Conservation (phyloP, 495 filamentous ascomycete genomes). For the Daldinia vernicosa region DNA sequence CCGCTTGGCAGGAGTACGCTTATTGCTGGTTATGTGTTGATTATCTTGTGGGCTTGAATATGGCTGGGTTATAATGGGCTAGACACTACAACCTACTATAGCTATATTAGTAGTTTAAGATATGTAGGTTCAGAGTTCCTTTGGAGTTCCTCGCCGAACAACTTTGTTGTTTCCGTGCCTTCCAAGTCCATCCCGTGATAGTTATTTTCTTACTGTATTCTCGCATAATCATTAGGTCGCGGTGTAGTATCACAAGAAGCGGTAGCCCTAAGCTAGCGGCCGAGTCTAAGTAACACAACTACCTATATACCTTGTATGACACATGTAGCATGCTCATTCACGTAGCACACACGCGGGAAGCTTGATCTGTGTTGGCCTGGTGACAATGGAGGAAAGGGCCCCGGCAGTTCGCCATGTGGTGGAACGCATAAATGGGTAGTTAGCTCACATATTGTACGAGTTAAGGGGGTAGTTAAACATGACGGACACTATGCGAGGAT, state of each 20-base stretch:
- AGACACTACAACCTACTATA: too few relatives aligned
- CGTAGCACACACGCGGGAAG: not conserved
- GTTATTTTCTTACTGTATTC: not conserved
- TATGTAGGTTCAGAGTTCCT: too few relatives aligned
- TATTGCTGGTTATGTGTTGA: not conserved
- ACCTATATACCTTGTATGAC: not conserved
- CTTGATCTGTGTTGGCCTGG: not conserved
- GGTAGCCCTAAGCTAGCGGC: not conserved
- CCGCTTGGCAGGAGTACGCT: not conserved
- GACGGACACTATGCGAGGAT: not conserved
- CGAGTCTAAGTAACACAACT: constrained; percentile 1
- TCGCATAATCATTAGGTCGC: not conserved
- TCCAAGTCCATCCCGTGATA: not conserved
- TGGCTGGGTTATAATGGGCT: not conserved
- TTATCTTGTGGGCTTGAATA: not conserved
- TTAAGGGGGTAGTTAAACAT: not conserved
- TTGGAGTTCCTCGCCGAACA: too few relatives aligned
- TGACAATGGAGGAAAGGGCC: not conserved
- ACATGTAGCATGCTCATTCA: not conserved
- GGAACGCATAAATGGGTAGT: not conserved
- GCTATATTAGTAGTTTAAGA: too few relatives aligned
- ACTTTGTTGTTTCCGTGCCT: too few relatives aligned
- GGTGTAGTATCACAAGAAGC: not conserved
- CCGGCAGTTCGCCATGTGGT: constrained; percentile 18
- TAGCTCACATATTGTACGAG: not conserved